Conservation (phyloP, 2,329 filamentous ascomycete genomes). For the Zopfia rhizophila region DNA sequence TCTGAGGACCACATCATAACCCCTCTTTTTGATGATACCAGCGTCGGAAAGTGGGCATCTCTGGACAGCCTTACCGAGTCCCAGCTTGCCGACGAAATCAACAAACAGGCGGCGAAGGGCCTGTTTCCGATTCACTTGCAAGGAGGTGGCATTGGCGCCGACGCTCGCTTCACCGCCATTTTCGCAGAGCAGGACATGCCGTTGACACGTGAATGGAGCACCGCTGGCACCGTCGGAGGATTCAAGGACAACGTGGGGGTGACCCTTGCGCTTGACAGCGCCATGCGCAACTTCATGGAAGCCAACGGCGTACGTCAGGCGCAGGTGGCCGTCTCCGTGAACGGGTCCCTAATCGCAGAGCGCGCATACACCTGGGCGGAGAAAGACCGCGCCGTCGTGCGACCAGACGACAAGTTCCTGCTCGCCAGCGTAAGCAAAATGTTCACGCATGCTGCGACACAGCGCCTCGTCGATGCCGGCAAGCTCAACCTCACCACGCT, state of each 20-base stretch:
- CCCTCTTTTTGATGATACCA: conserved; percentile 32
- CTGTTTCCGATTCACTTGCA: conserved; percentile 27
- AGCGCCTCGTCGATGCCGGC: conserved; percentile 23
- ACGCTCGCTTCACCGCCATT: conserved; percentile 28
- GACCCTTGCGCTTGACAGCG: conserved; percentile 19
- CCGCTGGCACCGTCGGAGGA: conserved; percentile 27
- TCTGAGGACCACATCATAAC: conserved; percentile 26
- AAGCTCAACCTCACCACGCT: conserved; percentile 26
- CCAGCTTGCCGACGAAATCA: conserved; percentile 25
- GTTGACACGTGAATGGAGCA: conserved; percentile 29
- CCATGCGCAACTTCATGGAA: conserved; percentile 33
- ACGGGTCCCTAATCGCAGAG: conserved; percentile 29
- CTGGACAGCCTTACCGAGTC: conserved; percentile 23
- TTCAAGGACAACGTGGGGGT: conserved; percentile 28
- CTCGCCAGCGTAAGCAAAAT: conserved; percentile 34
- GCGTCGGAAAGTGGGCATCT: conserved; percentile 31
- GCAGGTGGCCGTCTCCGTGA: conserved; percentile 30
- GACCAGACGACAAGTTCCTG: conserved; percentile 33
- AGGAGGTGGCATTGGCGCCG: conserved; percentile 18
- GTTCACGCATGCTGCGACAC: conserved; percentile 32
- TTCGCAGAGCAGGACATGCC: conserved; percentile 28
- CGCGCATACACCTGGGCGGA: conserved; percentile 36
- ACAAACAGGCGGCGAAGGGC: conserved; percentile 16
- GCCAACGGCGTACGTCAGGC: conserved; percentile 32
- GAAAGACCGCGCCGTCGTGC: conserved; percentile 27